These are phyloP conservation scores for Leonotis leonurus DNA, from an alignment of 257 asterid species.

Conservation along the genomic window DNA sequence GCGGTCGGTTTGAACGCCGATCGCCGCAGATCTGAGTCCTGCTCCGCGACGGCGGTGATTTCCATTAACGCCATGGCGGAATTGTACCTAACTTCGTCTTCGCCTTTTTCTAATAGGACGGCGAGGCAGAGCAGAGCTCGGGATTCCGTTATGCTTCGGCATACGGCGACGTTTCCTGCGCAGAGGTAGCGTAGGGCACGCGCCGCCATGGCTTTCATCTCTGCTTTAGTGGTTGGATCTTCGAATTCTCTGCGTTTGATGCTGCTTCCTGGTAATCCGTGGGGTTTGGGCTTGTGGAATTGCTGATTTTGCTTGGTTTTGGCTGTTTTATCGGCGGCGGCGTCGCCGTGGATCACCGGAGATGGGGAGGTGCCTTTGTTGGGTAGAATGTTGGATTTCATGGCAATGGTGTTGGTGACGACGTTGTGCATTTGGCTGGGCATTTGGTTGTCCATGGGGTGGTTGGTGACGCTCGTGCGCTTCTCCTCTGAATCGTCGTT, in stretches of 20 bases:
- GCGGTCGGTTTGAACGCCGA: constrained; percentile 73
- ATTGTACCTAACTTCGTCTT: constrained; percentile 49
- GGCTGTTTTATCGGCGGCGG: not conserved
- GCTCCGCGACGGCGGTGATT: constrained; percentile 61
- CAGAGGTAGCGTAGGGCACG: constrained; percentile 54
- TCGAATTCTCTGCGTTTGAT: constrained; percentile 46
- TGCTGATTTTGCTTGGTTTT: constrained; percentile 10
- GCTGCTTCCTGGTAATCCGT: constrained; percentile 33
- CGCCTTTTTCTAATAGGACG: constrained; percentile 54
- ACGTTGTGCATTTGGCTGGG: constrained; percentile 41
- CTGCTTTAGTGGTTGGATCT: constrained; percentile 39
- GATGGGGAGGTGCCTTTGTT: not conserved
- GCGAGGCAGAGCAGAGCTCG: constrained; percentile 59
- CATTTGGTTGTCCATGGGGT: constrained; percentile 20
- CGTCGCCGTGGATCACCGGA: not conserved
- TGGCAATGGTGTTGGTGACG: constrained; percentile 36
- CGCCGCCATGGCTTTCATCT: constrained; percentile 60
- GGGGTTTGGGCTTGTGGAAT: constrained; percentile 22
- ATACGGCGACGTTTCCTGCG: constrained; percentile 39
- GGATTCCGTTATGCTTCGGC: constrained; percentile 50
- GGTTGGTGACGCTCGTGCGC: not conserved
- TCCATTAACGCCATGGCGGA: constrained; percentile 84
- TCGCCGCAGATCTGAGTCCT: constrained; percentile 41
- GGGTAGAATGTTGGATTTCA: constrained; percentile 16
- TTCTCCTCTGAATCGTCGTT: not conserved